Percentiles rank a stretch among this genome's conserved stretches.
phyloP scores from a whole-genome alignment of 2,329 filamentous ascomycete genomes.

The Botrytis cinerea region DNA sequence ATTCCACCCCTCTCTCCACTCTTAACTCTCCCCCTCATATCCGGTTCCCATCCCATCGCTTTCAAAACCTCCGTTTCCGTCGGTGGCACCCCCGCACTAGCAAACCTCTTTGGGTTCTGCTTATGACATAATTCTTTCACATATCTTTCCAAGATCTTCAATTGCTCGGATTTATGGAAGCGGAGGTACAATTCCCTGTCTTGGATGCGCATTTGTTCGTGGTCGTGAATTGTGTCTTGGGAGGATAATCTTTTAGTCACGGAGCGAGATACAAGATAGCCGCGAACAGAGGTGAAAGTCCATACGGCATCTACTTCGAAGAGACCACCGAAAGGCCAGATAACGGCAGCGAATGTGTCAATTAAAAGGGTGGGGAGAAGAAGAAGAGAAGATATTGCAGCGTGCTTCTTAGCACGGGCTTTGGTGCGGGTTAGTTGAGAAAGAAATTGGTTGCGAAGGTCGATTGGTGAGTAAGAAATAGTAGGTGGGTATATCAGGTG shows the following conservation, averaged over 20 bases:
- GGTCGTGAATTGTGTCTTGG: background rate
- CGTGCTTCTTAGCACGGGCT: background rate
- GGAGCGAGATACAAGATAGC: slow-evolving; percentile 23
- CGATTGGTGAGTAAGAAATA: background rate
- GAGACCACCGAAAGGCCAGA: slow-evolving; percentile 42
- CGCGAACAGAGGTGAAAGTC: slow-evolving; percentile 38
- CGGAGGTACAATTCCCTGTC: slow-evolving; percentile 6
- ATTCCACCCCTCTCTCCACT: slow-evolving; percentile 12
- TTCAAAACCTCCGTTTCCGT: slow-evolving; percentile 25
- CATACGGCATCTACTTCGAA: slow-evolving; percentile 41
- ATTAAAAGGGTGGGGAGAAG: slow-evolving; percentile 20
- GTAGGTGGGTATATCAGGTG: background rate
- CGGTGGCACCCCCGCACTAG: slow-evolving; percentile 25
- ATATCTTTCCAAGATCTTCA: background rate
- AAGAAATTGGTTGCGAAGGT: slow-evolving; percentile 7
- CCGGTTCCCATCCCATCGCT: slow-evolving; percentile 26
- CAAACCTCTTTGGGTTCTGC: slow-evolving; percentile 23
- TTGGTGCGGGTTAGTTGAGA: background rate
- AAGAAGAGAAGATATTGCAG: slow-evolving; percentile 5
- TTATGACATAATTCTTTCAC: slow-evolving; percentile 14
- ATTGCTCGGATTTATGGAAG: background rate
- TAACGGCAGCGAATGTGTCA: slow-evolving; percentile 34
- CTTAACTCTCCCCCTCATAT: slow-evolving; percentile 19
- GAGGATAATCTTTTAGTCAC: background rate
- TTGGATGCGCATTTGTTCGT: background rate